Base-by-base conservation (phyloP, 441 rosid species). In the Kokia cookei region DNA sequence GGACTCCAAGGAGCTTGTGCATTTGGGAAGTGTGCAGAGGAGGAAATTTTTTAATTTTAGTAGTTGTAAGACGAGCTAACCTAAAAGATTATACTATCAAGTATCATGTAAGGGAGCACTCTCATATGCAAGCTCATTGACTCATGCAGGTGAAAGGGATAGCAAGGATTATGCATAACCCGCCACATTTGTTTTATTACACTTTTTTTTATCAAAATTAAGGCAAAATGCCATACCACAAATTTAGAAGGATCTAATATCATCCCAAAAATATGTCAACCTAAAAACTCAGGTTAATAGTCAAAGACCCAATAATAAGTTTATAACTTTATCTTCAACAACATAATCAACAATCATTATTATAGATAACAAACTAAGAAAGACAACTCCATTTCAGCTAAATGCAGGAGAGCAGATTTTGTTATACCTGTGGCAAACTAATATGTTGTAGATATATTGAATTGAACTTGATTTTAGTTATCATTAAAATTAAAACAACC, bases 201-300 rank as follows among this genome's bases (percentile, higher is more conserved):
- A 60, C 32, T 62, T 62, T 62, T 62, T n/a, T 62, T 62, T n/a
- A 35, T 15, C 66, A 62, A 62, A 62, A n/a, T 62, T 62, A 62
- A n/a, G 26, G 47, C 45, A 35, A 35, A 9, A 35, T 35, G 22
- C 22, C 22, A 62, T 17, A n/a, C 47, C 22, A 9, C 47, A n/a
- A 62, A 32, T 62, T 35, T 10, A 62, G 11, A 62, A 62, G 66
- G 24, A 47, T 35, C 66, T 35, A 62, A 62, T 35, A n/a, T 62
- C 22, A 35, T 35, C 19, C 24, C 22, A 60, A 32, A 61, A 61
- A 32, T 35, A 61, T 14, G 65, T 15, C 61, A 57, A 57, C 32
- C 15, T 57, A 24, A 15, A 32, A n/a, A 12, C 45, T 61, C 47
- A 62, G 43, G 8, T 62, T 62, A 35, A 62, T 17, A 62, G 45